phyloP scores from a whole-genome alignment of 106 monocot genomes.

The Acanthochlamys bracteata region DNA sequence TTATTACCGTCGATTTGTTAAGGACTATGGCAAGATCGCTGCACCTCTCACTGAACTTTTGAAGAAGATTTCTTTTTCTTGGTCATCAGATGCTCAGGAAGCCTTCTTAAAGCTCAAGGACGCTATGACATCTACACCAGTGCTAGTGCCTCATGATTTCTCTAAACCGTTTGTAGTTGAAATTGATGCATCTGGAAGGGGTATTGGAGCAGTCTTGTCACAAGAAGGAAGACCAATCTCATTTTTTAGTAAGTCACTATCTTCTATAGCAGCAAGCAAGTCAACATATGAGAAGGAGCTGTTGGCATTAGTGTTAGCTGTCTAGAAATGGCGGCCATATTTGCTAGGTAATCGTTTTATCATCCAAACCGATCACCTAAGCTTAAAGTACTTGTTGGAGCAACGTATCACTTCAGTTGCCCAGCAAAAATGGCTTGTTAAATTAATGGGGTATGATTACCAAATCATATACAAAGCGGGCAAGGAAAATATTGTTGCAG shows the following conservation, averaged over 20 bases:
- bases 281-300: not conserved
- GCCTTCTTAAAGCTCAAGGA: not conserved
- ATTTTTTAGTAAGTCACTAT: not conserved
- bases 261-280: not conserved
- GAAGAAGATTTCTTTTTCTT: not conserved
- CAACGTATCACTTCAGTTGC: not conserved
- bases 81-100: not conserved
- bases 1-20: not conserved
- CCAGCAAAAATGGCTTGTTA: not conserved
- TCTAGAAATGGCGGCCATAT: not conserved
- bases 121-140: not conserved
- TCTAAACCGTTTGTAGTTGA: not conserved
- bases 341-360: not conserved
- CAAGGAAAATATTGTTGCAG: not conserved
- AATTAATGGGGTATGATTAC: constrained; percentile 4
- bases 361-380: constrained; percentile 2
- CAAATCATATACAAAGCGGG: not conserved
- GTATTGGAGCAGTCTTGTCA: not conserved
- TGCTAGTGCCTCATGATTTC: not conserved
- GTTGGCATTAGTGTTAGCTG: not conserved
- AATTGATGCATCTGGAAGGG: constrained; percentile 1
- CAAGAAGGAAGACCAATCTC: not conserved
- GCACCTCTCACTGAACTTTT: not conserved
- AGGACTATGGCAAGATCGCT: constrained; percentile 4
- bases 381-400: constrained; percentile 3